Evolutionary conservation across 768 basidiomycete species (phyloP).

Genomic region (Lactifluus piperatus): DNA sequence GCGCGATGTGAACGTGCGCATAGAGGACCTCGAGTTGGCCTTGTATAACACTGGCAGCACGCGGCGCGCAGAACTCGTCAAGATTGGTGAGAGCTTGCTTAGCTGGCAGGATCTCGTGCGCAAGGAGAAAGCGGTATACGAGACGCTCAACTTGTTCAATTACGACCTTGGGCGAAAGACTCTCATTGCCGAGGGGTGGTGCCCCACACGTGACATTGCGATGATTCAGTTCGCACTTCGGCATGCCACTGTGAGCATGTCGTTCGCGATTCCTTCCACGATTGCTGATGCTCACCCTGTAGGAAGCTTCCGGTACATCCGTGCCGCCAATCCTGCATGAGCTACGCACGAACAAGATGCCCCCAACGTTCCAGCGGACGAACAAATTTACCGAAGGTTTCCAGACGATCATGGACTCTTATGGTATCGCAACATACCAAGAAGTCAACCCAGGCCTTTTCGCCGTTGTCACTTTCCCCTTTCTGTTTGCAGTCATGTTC

Average conservation of each 20-base stretch:
- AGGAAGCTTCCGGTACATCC: slow-evolving; percentile 87
- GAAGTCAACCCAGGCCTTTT: slow-evolving; percentile 96
- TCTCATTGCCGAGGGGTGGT: slow-evolving; percentile 96
- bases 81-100: slow-evolving; percentile 74
- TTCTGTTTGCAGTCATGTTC: slow-evolving; percentile 99
- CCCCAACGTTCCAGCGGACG: slow-evolving; percentile 90
- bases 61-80: slow-evolving; percentile 73
- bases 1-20: slow-evolving; percentile 75
- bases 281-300: background rate
- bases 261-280: background rate
- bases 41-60: slow-evolving; percentile 84
- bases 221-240: slow-evolving; percentile 80
- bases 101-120: slow-evolving; percentile 91
- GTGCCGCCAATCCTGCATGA: slow-evolving; percentile 91
- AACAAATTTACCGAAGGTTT: slow-evolving; percentile 96
- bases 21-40: slow-evolving; percentile 87
- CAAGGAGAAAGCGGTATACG: slow-evolving; percentile 94
- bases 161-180: slow-evolving; percentile 93
- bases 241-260: slow-evolving; percentile 61
- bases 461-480: slow-evolving; percentile 89
- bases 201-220: slow-evolving; percentile 85
- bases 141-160: slow-evolving; percentile 91
- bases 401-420: slow-evolving; percentile 97
- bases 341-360: slow-evolving; percentile 79
- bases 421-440: slow-evolving; percentile 90